Base-by-base conservation (phyloP, 306 rosid genomes). In the Citrullus mucosospermus region DNA sequence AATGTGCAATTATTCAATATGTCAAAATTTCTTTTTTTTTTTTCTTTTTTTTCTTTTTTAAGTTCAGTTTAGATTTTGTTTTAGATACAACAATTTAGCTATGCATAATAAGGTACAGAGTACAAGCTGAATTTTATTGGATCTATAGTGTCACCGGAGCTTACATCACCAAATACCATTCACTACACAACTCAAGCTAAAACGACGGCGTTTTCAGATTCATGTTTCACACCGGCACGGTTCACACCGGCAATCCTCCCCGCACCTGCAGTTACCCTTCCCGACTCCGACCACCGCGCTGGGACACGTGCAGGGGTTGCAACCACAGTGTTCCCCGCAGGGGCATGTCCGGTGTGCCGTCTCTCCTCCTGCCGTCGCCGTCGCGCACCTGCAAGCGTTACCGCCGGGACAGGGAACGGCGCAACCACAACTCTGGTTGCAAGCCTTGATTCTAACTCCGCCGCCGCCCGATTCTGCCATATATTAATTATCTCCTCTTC, bases 291-390 rank as follows among this genome's bases (percentile, higher is more conserved):
- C 82, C 79, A 1, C 78, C 78, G 20, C 82, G 77, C n/a, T 75
- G 77, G 25, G 87, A 8, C 98, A 93, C 1, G 83, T 53, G 77
- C 98, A 90, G 2, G 97, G 98, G 59, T 91, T 91, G 88, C 97
- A 91, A 13, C 88, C 88, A 22, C 97, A 93, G 50, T 91, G 92
- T 75, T 90, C 87, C 6, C 98, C 96, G 20, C 98, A 93, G 3
- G 92, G n/a, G 80, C 98, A 93, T 32, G 86, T 85, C 57, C n/a
- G 44, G 61, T 87, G 81, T 53, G 0, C 71, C 13, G 20, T 82
- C 8, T 65, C 81, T 9, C 80, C 16, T 32, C 30, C 32, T 10
- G 79, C 32, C 20, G 34, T 10, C 15, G 22, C 22, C 22, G 11
- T 46, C 9, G 18, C 5, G 60, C 86, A 80, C 84, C 77, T 76